A percentile compares a stretch with the other conserved stretches of the same genome.
phyloP scores from a whole-genome alignment of 202 grass and related monocot species.

The Elaeis oleifera region DNA sequence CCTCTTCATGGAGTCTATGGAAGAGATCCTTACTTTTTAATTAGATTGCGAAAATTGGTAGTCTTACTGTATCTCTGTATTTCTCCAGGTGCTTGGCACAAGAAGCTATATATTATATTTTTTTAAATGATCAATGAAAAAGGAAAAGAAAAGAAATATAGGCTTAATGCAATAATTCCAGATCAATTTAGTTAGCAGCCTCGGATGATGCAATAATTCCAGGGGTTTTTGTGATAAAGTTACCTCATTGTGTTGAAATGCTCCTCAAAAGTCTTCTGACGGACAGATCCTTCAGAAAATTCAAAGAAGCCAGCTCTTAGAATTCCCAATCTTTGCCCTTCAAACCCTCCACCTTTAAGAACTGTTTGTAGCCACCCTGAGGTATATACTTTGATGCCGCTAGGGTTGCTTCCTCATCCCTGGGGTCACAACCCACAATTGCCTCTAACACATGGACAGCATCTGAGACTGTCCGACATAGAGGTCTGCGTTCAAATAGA shows the following conservation, averaged over 20 bases:
- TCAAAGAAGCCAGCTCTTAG: conserved; percentile 52
- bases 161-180: too few species aligned
- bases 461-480: conserved; percentile 68
- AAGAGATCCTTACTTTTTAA: too few species aligned
- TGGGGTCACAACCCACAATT: conserved; percentile 40
- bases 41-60: too few species aligned
- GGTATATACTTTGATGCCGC: conserved; percentile 46
- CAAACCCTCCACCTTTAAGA: conserved; percentile 47
- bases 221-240: neutral
- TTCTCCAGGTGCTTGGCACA: too few species aligned
- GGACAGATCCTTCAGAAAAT: conserved; percentile 31
- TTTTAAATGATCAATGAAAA: too few species aligned
- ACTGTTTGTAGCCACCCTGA: conserved; percentile 48
- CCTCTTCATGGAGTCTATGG: too few species aligned
- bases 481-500: conserved; percentile 31
- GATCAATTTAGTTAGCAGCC: too few species aligned
- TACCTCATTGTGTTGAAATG: conserved; percentile 59
- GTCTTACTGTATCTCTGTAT: too few species aligned
- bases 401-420: conserved; percentile 25
- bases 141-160: too few species aligned
- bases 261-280: conserved; percentile 45
- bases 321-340: conserved; percentile 61
- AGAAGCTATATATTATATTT: too few species aligned
- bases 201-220: too few species aligned
- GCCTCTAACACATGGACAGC: conserved; percentile 57